Conservation (phyloP, 2,329 filamentous ascomycete species). For the Hymenoscyphus salicellus region DNA sequence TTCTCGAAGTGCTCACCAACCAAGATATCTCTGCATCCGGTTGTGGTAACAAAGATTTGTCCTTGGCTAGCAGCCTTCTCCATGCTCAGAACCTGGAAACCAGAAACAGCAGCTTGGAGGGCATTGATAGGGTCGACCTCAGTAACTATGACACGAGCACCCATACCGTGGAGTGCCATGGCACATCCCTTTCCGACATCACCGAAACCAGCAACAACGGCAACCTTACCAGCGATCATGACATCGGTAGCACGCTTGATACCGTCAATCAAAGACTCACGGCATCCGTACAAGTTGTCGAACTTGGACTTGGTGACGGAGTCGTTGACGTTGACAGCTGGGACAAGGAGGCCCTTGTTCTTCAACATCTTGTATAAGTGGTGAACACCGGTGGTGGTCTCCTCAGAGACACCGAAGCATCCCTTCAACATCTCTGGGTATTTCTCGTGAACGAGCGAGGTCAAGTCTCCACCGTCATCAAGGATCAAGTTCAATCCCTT, state of each 20-base stretch:
- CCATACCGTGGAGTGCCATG: conserved; percentile 93
- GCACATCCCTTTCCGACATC: conserved; percentile 99
- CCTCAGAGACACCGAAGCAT: conserved; percentile 98
- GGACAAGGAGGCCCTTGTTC: conserved; percentile 82
- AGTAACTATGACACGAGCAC: conserved; percentile 91
- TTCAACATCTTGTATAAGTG: conserved; percentile 99
- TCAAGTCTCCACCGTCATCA: conserved; percentile 96
- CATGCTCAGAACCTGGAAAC: conserved; percentile 97
- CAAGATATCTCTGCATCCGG: conserved; percentile 97
- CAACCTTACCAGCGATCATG: conserved; percentile 99
- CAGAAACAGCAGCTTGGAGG: conserved; percentile 95
- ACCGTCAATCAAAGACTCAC: conserved; percentile 96
- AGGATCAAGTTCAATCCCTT: conserved; percentile 98
- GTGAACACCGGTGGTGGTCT: conserved; percentile 99
- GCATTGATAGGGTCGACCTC: conserved; percentile 99
- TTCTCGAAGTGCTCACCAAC: conserved; percentile 86
- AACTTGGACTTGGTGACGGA: conserved; percentile 99
- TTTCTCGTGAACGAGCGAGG: conserved; percentile 93
- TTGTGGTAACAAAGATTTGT: conserved; percentile 99
- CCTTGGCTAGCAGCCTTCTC: conserved; percentile 85
- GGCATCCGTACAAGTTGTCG: conserved; percentile 99
- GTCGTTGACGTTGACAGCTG: conserved; percentile 99
- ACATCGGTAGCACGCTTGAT: conserved; percentile 99
- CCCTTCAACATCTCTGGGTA: conserved; percentile 97
- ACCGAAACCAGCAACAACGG: conserved; percentile 95